Base-by-base conservation (phyloP, 768 basidiomycete genomes). In the Krasilnikovozyma curviuscula region DNA sequence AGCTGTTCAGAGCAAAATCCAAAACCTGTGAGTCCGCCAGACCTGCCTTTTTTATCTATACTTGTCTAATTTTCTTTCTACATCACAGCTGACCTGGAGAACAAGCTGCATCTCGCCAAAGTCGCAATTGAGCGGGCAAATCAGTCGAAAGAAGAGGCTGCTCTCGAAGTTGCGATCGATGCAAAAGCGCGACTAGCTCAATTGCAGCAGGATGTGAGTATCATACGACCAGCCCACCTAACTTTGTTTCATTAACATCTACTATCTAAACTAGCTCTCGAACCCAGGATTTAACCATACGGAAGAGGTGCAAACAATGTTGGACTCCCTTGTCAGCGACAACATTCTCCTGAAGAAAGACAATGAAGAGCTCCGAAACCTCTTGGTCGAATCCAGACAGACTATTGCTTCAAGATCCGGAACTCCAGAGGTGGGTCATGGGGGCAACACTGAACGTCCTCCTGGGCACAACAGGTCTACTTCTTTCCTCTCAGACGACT, bases 271-370 rank as follows among this genome's bases (percentile, higher is more conserved):
- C n/a, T 21, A 23, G 13, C 19, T 7, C 13, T 38, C 45, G 24
- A 21, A 14, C 31, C 32, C 31, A 24, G n/a, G 5, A 10, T 7
- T 8, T 37, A 16, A 39, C 31, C 4, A 24, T 13, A 19, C 32
- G 25, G 56, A 56, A 4, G 59, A 60, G 48, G 57, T 60, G 23
- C 61, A 61, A 31, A 42, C 52, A n/a, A 76, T 86, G 12, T 66
- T 93, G 13, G 83, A 85, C 60, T 76, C 78, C n/a, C 69, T 91
- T 27, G 84, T 88, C 7, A 74, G 77, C 29, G 82, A 83, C 57
- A 91, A 86, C 56, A 82, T 88, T 55, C 70, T 70, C 23, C 66
- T 89, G 44, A 83, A 82, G 62, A 76, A 74, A 18, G 83, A 85
- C 57, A 84, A 82, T 50, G 71, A 73, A 7, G 83, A 91, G 58